These are phyloP conservation scores for Saitozyma podzolica DNA, from an alignment of 768 basidiomycete genomes.

Conservation along the genomic window DNA sequence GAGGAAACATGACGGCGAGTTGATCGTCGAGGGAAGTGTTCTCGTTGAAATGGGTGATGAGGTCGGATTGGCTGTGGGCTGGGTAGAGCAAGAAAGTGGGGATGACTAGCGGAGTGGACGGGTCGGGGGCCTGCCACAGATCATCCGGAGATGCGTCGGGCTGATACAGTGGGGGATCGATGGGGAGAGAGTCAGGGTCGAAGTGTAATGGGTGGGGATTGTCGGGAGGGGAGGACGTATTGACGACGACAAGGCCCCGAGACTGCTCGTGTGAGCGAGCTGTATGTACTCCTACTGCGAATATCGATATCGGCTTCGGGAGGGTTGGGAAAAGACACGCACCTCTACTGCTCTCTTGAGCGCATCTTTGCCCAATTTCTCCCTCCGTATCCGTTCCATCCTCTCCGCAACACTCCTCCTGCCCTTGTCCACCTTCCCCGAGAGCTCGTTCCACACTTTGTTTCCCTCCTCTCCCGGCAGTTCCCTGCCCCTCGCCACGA, in stretches of 20 bases:
- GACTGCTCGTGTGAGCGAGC: slow-evolving; percentile 56
- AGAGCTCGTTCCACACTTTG: slow-evolving; percentile 61
- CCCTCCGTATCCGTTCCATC: slow-evolving; percentile 55
- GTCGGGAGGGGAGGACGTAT: slow-evolving; percentile 49
- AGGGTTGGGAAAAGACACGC: slow-evolving; percentile 39
- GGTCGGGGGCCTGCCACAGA: slow-evolving; percentile 58
- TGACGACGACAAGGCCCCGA: slow-evolving; percentile 59
- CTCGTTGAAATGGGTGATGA: slow-evolving; percentile 82
- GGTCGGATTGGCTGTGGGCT: slow-evolving; percentile 81
- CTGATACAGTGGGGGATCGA: slow-evolving; percentile 19
- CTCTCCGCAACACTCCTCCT: slow-evolving; percentile 27
- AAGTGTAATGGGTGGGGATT: slow-evolving; percentile 51
- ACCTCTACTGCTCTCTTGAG: slow-evolving; percentile 69
- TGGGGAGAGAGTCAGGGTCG: slow-evolving; percentile 33
- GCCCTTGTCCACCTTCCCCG: slow-evolving; percentile 41
- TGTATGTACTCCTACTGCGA: neutral
- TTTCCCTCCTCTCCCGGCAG: slow-evolving; percentile 20
- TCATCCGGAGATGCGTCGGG: neutral
- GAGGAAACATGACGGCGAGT: slow-evolving; percentile 77
- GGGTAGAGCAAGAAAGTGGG: slow-evolving; percentile 95
- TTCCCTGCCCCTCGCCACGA: slow-evolving; percentile 61
- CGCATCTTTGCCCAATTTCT: slow-evolving; percentile 57
- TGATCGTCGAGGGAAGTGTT: slow-evolving; percentile 74
- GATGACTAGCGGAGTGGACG: slow-evolving; percentile 63
- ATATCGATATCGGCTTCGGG: slow-evolving; percentile 7